Conservation (phyloP, 371 early-diverging fungal species). For the Massospora cicadina region DNA sequence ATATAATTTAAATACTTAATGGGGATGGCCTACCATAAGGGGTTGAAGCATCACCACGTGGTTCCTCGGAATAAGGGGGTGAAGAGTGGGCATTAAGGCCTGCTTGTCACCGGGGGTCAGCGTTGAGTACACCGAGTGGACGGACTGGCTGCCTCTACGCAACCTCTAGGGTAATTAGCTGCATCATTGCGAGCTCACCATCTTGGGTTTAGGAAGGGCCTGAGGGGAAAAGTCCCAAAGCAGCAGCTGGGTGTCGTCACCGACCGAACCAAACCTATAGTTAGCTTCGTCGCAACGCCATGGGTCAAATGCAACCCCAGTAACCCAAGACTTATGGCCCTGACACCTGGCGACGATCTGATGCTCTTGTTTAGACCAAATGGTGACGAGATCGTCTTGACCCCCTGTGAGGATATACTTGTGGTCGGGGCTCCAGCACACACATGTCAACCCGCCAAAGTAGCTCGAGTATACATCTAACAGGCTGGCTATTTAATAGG, state of each 20-base stretch:
- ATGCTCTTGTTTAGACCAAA: constrained; percentile 69
- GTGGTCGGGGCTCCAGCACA: constrained; percentile 86
- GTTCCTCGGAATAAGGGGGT: constrained; percentile 39
- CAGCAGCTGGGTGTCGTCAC: constrained; percentile 69
- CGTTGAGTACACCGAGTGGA: constrained; percentile 12
- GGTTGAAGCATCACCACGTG: constrained; percentile 70
- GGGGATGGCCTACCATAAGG: constrained; percentile 26
- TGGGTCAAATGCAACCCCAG: constrained; percentile 75
- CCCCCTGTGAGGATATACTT: constrained; percentile 82
- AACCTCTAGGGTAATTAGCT: constrained; percentile 14
- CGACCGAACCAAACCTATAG: constrained; percentile 79
- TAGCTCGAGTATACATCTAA: constrained; percentile 53
- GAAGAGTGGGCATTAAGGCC: constrained; percentile 17
- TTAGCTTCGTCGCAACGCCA: constrained; percentile 63
- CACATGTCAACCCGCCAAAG: constrained; percentile 71
- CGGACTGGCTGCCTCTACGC: constrained; percentile 13
- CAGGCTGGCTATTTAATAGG: constrained; percentile 18
- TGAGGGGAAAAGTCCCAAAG: constrained; percentile 84
- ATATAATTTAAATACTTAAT: constrained; percentile 6
- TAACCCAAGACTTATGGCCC: constrained; percentile 89
- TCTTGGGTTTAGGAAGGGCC: constrained; percentile 51
- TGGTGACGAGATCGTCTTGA: constrained; percentile 87
- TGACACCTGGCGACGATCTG: constrained; percentile 72
- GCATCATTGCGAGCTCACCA: constrained; percentile 22
- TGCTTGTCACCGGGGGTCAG: constrained; percentile 9